A percentile compares a stretch with the other conserved stretches of the same genome.
Conservation (phyloP, 805 yeast species). For the Monosporozyma aquatica region DNA sequence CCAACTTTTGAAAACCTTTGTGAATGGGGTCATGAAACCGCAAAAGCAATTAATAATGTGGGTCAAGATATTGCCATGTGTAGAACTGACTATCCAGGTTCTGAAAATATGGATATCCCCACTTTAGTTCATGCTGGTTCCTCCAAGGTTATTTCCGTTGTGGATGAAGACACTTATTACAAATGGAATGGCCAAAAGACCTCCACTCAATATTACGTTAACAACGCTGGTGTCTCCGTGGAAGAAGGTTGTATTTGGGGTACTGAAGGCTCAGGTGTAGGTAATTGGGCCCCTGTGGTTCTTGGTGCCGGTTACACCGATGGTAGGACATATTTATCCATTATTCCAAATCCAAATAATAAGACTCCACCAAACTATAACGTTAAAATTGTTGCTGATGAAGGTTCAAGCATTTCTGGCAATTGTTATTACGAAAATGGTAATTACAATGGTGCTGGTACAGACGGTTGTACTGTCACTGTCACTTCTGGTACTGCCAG, state of each 20-base stretch:
- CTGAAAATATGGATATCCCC: constrained; percentile 72
- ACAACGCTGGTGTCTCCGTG: constrained; percentile 63
- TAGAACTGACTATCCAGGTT: constrained; percentile 76
- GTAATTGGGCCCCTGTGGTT: constrained; percentile 76
- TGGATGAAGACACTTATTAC: constrained; percentile 50
- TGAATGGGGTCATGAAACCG: constrained; percentile 53
- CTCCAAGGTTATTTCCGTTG: constrained; percentile 45
- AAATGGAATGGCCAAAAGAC: constrained; percentile 55
- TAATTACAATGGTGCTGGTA: constrained; percentile 49
- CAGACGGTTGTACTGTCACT: constrained; percentile 75
- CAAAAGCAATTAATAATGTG: constrained; percentile 44
- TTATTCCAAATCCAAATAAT: constrained; percentile 76
- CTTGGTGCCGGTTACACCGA: constrained; percentile 65
- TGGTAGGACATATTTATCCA: constrained; percentile 56
- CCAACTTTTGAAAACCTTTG: constrained; percentile 41
- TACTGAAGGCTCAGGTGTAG: constrained; percentile 44
- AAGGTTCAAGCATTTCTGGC: constrained; percentile 52
- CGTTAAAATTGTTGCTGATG: constrained; percentile 64
- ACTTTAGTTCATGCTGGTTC: constrained; percentile 46
- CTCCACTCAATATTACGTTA: constrained; percentile 67
- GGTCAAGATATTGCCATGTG: constrained; percentile 52
- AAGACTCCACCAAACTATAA: constrained; percentile 46
- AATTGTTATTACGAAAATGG: constrained; percentile 76
- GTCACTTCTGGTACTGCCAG: constrained; percentile 52
- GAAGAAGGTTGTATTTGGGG: constrained; percentile 73